phyloP scores from a whole-genome alignment of 2,329 filamentous ascomycete genomes.

The Calonectria ilicicola region DNA sequence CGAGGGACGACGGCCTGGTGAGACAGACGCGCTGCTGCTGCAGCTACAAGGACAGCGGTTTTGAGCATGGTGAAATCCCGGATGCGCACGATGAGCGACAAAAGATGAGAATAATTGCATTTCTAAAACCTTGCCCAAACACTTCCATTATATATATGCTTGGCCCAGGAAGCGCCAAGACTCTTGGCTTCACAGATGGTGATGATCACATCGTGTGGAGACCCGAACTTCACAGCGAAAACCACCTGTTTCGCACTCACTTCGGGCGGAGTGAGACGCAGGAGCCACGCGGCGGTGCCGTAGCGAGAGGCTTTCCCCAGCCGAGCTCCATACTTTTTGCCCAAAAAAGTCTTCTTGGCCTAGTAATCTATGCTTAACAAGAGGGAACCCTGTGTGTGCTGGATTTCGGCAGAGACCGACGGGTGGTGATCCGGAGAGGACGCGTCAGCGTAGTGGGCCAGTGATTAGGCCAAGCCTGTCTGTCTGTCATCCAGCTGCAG shows the following conservation, averaged over 20 bases:
- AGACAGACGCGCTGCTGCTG: slow-evolving; percentile 9
- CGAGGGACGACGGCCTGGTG: slow-evolving; percentile 11
- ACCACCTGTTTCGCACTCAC: neutral
- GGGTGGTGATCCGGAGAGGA: neutral
- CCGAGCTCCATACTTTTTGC: neutral
- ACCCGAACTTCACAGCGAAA: neutral
- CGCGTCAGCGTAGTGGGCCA: neutral
- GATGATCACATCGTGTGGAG: neutral
- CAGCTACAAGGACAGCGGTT: neutral
- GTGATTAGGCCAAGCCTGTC: neutral
- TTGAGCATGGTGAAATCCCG: neutral
- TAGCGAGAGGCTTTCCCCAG: neutral
- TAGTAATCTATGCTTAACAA: neutral
- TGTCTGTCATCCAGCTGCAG: too few species aligned
- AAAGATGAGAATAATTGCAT: neutral
- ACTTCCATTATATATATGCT: neutral
- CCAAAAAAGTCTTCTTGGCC: neutral
- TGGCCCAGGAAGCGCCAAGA: neutral
- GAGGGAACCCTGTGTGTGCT: neutral
- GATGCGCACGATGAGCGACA: neutral
- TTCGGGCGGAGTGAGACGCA: neutral
- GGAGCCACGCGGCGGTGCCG: neutral
- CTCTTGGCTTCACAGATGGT: neutral
- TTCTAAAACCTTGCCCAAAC: neutral
- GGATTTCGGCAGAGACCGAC: neutral